Evolutionary conservation across 768 basidiomycete species (phyloP).

Genomic region (Neoboletus magnificus): DNA sequence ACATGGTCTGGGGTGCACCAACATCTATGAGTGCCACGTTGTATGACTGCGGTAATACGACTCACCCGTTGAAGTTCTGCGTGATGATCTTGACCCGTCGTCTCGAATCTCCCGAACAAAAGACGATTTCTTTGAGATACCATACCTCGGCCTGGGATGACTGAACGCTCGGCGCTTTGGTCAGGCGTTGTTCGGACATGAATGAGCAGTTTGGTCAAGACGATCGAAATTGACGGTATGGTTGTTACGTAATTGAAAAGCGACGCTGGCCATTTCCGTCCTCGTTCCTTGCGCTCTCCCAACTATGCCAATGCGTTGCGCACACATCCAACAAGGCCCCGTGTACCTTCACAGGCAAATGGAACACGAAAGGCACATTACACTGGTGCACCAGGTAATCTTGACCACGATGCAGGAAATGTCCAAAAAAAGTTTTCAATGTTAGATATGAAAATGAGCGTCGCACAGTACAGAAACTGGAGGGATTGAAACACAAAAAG

Average conservation of each 20-base stretch:
- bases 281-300: not conserved
- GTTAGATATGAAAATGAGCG: not conserved
- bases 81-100: constrained; percentile 62
- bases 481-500: not conserved
- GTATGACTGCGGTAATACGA: constrained; percentile 6
- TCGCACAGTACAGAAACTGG: not conserved
- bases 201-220: not conserved
- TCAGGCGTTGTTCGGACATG: constrained; percentile 19
- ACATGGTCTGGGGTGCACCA: constrained; percentile 59
- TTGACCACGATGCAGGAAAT: not conserved
- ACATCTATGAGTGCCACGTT: not conserved
- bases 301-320: not conserved
- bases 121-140: constrained; percentile 70
- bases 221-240: not conserved
- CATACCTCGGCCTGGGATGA: constrained; percentile 55
- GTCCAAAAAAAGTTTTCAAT: not conserved
- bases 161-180: constrained; percentile 14
- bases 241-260: not conserved
- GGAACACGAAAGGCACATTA: not conserved
- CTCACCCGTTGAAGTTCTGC: constrained; percentile 82
- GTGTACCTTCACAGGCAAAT: not conserved
- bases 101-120: constrained; percentile 34
- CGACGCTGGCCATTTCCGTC: not conserved
- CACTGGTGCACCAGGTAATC: not conserved
- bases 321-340: not conserved